Base-by-base conservation (phyloP, 2,329 filamentous ascomycete genomes). In the Chalara sp. region DNA sequence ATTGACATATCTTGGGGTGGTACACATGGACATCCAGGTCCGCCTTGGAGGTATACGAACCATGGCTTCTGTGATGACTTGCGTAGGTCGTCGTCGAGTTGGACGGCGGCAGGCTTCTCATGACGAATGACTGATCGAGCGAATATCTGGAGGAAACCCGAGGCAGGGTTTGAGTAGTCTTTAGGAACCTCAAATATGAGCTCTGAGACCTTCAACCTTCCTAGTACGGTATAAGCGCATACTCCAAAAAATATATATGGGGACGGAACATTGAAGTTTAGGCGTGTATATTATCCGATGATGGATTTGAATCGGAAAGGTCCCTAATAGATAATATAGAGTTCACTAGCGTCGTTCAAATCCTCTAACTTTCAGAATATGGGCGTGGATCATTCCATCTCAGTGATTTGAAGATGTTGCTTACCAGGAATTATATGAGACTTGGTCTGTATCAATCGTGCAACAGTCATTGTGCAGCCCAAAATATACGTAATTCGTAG, bases 141-240 rank as follows among this genome's bases (percentile, higher is more conserved):
- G 67, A 96, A 96, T 35, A 96, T 74, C 50, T 79, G 81, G 55
- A 96, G 76, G 5, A 73, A 81, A 45, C 78, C 79, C 32, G 75
- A 95, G 79, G 53, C 79, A 75, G 44, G 95, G 75, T 64, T 84
- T 85, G 46, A 70, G 68, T 95, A 87, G 71, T 95, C 87, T 54
- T 88, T 76, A 4, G 91, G 90, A 8, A 96, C 90, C 58, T 89
- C 79, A 68, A 96, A 96, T 73, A 89, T 86, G 62, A 92, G 78
- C 66, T 96, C 90, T 2, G 86, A 86, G 54, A 96, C 80, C 51
- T 80, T 77, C 30, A 95, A 76, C 61, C 84, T 87, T 43, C 89
- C 89, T 89, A 4, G 21, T 21, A 21, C 21, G 21, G 21, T 39
- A 21, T 58, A 30, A 58, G 46, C 31, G 13, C 10, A 28, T 32